A percentile compares a stretch with the other conserved stretches of the same genome.
Conservation (phyloP, 2,329 filamentous ascomycete species). For the Talaromyces sp. region DNA sequence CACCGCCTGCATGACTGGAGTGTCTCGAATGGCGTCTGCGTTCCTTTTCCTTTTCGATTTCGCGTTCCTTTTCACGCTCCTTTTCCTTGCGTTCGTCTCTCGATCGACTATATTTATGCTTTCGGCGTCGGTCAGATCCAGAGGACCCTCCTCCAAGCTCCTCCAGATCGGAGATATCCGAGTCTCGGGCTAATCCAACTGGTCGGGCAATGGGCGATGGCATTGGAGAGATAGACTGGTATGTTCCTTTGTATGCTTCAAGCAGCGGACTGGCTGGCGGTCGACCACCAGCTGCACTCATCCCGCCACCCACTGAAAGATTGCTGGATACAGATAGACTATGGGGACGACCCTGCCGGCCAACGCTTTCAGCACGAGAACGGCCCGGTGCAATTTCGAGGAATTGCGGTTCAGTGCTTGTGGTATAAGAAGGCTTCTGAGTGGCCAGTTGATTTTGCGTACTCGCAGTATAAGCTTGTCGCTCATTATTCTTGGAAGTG, state of each 20-base stretch:
- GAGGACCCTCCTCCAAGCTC: conserved; percentile 29
- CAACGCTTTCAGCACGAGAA: conserved; percentile 12
- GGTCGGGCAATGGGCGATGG: conserved; percentile 60
- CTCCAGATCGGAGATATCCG: conserved; percentile 51
- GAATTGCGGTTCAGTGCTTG: conserved; percentile 25
- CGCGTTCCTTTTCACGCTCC: background rate
- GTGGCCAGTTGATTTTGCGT: conserved; percentile 26
- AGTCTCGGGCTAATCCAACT: conserved; percentile 50
- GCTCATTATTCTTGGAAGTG: conserved; percentile 13
- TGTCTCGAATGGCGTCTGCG: conserved; percentile 25
- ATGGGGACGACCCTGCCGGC: conserved; percentile 20
- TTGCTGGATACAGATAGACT: conserved; percentile 37
- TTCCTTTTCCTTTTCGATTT: conserved; percentile 15
- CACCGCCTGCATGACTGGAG: conserved; percentile 20
- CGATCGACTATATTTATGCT: conserved; percentile 3
- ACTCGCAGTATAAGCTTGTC: conserved; percentile 23
- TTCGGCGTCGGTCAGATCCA: conserved; percentile 10
- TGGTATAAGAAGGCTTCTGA: conserved; percentile 22
- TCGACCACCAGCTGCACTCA: conserved; percentile 34
- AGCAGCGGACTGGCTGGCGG: conserved; percentile 76
- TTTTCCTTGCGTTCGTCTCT: conserved; percentile 17
- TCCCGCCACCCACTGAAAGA: conserved; percentile 33
- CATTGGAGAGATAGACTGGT: conserved; percentile 92
- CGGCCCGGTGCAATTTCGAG: conserved; percentile 30
- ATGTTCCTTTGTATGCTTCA: conserved; percentile 89